Conservation (phyloP, 2,329 filamentous ascomycete genomes). For the Nemania sp. region DNA sequence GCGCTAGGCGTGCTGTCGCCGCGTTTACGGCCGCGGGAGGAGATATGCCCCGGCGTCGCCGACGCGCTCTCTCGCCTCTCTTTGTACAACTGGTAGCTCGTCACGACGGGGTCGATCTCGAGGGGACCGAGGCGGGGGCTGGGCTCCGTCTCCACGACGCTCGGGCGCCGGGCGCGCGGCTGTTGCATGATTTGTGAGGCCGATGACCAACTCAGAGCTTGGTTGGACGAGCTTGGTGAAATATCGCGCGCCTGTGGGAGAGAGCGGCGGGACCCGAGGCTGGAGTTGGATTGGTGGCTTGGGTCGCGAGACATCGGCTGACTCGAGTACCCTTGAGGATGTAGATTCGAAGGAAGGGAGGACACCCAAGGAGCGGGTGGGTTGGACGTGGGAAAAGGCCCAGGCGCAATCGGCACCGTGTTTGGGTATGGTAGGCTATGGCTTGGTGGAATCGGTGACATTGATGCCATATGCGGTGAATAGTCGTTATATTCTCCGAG, state of each 20-base stretch:
- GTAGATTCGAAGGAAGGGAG: slow-evolving; percentile 33
- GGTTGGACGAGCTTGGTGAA: slow-evolving; percentile 16
- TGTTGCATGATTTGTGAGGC: slow-evolving; percentile 36
- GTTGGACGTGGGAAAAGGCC: slow-evolving; percentile 20
- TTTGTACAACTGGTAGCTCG: slow-evolving; percentile 39
- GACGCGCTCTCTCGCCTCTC: neutral
- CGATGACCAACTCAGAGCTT: slow-evolving; percentile 31
- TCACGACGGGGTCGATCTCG: slow-evolving; percentile 33
- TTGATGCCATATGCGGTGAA: slow-evolving; percentile 1
- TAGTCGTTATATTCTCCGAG: slow-evolving; percentile 30
- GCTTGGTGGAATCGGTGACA: neutral
- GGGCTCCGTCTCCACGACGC: slow-evolving; percentile 51
- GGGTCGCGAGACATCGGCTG: slow-evolving; percentile 56
- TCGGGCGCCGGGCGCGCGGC: slow-evolving; percentile 41
- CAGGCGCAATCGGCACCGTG: slow-evolving; percentile 30
- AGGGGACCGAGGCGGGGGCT: slow-evolving; percentile 43
- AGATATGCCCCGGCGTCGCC: neutral
- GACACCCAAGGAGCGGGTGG: slow-evolving; percentile 33
- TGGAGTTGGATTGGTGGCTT: slow-evolving; percentile 46
- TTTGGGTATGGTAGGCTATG: slow-evolving; percentile 33
- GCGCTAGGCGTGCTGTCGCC: slow-evolving; percentile 14
- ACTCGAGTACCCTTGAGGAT: slow-evolving; percentile 50
- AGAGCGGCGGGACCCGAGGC: slow-evolving; percentile 33
- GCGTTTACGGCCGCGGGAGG: slow-evolving; percentile 21
- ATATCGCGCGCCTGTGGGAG: slow-evolving; percentile 13